phyloP scores from a whole-genome alignment of 176 grass and related monocot genomes.

The Avena sativa region DNA sequence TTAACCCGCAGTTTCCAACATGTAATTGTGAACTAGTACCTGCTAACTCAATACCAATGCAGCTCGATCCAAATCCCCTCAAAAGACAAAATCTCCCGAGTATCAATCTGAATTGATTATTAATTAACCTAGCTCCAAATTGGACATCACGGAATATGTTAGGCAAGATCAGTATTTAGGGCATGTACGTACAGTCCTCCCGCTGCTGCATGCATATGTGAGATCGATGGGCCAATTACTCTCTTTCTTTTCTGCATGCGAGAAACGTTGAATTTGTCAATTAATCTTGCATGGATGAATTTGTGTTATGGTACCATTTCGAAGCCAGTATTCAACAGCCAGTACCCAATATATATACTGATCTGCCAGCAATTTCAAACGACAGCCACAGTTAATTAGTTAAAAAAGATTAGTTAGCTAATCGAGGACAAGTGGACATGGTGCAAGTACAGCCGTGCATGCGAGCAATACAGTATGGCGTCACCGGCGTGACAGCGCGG shows the following conservation, averaged over 20 bases:
- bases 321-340: background rate
- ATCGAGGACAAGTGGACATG: conserved; percentile 33
- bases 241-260: background rate
- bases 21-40: background rate
- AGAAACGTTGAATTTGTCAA: background rate
- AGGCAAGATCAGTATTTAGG: conserved; percentile 6
- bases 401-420: conserved; percentile 34
- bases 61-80: conserved; percentile 1
- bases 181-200: background rate
- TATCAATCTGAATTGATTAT: conserved; percentile 6
- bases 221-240: background rate
- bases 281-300: background rate
- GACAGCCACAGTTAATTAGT: background rate
- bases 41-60: background rate
- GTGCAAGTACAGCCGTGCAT: conserved; percentile 1
- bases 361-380: conserved; percentile 41
- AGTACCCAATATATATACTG: background rate
- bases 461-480: conserved; percentile 27
- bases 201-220: background rate
- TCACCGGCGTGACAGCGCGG: background rate
- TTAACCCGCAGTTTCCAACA: conserved; percentile 16
- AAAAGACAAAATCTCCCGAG: conserved; percentile 21
- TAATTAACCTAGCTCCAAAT: too few relatives aligned
- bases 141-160: conserved; percentile 37
- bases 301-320: too few relatives aligned